Base-by-base conservation (phyloP, 306 rosid species). In the Casuarina equisetifolia region DNA sequence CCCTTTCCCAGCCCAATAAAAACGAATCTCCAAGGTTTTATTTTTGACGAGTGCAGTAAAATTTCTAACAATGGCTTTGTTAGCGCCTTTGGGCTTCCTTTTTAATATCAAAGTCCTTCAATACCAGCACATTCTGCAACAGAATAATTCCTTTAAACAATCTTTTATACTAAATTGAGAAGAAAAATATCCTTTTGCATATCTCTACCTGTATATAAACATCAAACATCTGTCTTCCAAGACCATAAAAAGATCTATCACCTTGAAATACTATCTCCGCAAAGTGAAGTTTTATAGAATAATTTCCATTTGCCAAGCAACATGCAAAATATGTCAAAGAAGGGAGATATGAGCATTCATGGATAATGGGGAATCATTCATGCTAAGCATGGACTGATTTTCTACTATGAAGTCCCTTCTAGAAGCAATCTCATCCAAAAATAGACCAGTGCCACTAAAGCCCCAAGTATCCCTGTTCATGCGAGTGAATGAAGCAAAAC, bases 1-100 rank as follows among this genome's bases (percentile, higher is more conserved):
- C 53, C 97, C 97, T 75, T 88, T 91, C 74, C 97, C 93, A 55
- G 93, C 89, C 92, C 91, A 91, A 55, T 86, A 79, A 51, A 91
- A 87, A 25, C 83, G 92, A 44, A 88, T 82, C 84, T 84, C 86
- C 76, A 88, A 46, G 79, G 70, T 80, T 77, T 70, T 78, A 39
- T 80, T 57, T 2, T 71, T 61, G 19, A 86, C 88, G 50, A 46
- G 72, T 12, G 86, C 89, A 44, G 87, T 86, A 67, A 83, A 53
- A 52, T 50, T 20, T 45, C 81, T 32, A 7, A 38, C 16, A 82
- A 85, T 71, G 76, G 68, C 82, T 79, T 81, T 84, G 79, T 89
- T 85, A 77, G 5, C 78, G 45, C 81, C 76, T 15, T 15, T 83
- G 83, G 43, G 86, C 85, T 82, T 81, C 72, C 67, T 43, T 80